Conservation (phyloP, 1,284 basidiomycete species). For the Naganishia sp. region DNA sequence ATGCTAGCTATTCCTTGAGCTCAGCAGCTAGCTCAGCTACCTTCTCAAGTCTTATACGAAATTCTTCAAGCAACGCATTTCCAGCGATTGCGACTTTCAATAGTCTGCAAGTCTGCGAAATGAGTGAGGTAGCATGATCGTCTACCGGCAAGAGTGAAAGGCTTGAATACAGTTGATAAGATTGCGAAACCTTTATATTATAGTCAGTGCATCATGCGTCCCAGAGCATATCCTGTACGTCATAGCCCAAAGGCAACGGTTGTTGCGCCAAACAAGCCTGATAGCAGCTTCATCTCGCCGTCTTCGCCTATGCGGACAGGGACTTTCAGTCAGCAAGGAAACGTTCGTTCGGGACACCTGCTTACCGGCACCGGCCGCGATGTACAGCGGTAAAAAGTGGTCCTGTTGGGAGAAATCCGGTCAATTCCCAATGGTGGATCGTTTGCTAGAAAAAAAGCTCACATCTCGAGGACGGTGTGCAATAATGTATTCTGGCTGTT, state of each 20-base stretch:
- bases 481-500: constrained; percentile 25
- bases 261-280: constrained; percentile 15
- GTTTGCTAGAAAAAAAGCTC: background rate
- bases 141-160: too few species aligned
- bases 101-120: too few species aligned
- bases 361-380: constrained; percentile 24
- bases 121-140: too few species aligned
- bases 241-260: constrained; percentile 22
- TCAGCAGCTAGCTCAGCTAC: too few species aligned
- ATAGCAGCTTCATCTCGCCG: constrained; percentile 13
- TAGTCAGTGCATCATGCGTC: background rate
- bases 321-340: background rate
- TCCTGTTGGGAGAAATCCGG: background rate
- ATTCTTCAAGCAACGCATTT: too few species aligned
- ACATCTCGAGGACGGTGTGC: constrained; percentile 12
- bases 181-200: background rate
- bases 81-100: too few species aligned
- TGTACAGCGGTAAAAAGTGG: constrained; percentile 19
- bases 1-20: too few species aligned
- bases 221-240: background rate
- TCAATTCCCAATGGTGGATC: background rate
- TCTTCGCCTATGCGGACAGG: constrained; percentile 14
- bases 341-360: too few species aligned
- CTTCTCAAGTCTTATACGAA: too few species aligned
- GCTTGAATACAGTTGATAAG: too few species aligned